Evolutionary conservation across 2,329 filamentous ascomycete species (phyloP).

Genomic region (Pestalotiopsis sp.): DNA sequence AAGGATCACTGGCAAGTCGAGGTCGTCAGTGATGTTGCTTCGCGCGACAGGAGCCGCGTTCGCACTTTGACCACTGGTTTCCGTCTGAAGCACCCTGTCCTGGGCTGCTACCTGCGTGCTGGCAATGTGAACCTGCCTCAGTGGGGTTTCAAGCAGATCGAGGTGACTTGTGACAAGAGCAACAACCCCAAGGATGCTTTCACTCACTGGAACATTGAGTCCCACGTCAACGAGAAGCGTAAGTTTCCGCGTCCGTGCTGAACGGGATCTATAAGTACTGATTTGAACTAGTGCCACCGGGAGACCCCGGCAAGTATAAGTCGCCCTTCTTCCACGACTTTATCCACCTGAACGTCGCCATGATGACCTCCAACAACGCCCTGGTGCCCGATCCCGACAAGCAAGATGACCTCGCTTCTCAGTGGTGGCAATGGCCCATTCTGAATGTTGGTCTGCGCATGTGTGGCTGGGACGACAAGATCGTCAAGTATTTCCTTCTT

Average conservation of each 20-base stretch:
- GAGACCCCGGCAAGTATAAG: slow-evolving; percentile 89
- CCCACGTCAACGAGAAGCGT: slow-evolving; percentile 92
- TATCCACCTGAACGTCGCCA: slow-evolving; percentile 95
- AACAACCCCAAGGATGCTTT: slow-evolving; percentile 93
- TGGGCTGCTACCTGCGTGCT: slow-evolving; percentile 92
- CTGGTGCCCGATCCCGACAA: slow-evolving; percentile 97
- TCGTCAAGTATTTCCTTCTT: slow-evolving; percentile 97
- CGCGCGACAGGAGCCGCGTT: slow-evolving; percentile 79
- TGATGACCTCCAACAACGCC: slow-evolving; percentile 99
- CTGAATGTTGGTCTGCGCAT: slow-evolving; percentile 94
- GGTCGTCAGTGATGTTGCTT: slow-evolving; percentile 87
- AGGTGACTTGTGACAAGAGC: slow-evolving; percentile 90
- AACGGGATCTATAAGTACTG: slow-evolving; percentile 30
- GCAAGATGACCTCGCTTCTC: slow-evolving; percentile 94
- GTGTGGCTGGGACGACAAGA: slow-evolving; percentile 96
- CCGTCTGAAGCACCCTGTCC: slow-evolving; percentile 77
- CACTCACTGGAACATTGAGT: slow-evolving; percentile 99
- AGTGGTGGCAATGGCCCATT: slow-evolving; percentile 99
- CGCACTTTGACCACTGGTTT: slow-evolving; percentile 93
- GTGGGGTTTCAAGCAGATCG: slow-evolving; percentile 99
- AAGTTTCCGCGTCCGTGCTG: slow-evolving; percentile 43
- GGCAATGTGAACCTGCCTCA: slow-evolving; percentile 96
- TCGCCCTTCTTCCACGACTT: slow-evolving; percentile 98
- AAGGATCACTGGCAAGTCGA: slow-evolving; percentile 98
- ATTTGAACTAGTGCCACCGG: slow-evolving; percentile 70